Conservation (phyloP, 768 basidiomycete species). For the Mycena kentingensis region DNA sequence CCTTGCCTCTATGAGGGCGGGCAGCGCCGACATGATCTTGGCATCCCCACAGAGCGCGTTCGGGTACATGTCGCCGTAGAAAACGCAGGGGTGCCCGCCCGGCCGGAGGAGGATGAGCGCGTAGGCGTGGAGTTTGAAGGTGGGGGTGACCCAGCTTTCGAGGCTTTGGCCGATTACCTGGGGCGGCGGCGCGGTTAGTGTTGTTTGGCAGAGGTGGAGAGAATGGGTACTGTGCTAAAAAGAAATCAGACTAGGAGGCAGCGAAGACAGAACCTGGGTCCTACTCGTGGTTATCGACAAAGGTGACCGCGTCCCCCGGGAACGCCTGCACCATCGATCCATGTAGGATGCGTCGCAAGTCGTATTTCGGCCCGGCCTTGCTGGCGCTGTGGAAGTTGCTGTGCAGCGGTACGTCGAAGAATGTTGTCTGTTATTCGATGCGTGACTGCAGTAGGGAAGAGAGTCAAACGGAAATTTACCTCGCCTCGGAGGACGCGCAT, state of each 20-base stretch:
- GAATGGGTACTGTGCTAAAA: slow-evolving; percentile 69
- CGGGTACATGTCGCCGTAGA: slow-evolving; percentile 82
- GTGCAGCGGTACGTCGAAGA: slow-evolving; percentile 92
- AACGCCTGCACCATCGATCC: slow-evolving; percentile 65
- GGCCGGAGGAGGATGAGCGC: slow-evolving; percentile 73
- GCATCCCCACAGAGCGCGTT: slow-evolving; percentile 68
- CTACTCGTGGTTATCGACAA: slow-evolving; percentile 90
- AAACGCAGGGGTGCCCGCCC: slow-evolving; percentile 83
- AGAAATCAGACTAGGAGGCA: slow-evolving; percentile 8
- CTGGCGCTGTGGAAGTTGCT: slow-evolving; percentile 81
- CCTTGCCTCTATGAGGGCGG: slow-evolving; percentile 59
- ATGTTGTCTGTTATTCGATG: slow-evolving; percentile 63
- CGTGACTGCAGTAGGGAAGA: slow-evolving; percentile 4
- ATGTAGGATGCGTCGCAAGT: slow-evolving; percentile 74
- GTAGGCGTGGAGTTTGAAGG: slow-evolving; percentile 83
- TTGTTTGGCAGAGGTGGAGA: no score
- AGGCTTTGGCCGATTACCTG: slow-evolving; percentile 68
- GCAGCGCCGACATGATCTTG: slow-evolving; percentile 51
- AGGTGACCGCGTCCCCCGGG: slow-evolving; percentile 84
- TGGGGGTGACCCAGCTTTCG: slow-evolving; percentile 77
- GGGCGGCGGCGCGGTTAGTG: neutral
- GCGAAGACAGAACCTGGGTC: slow-evolving; percentile 28
- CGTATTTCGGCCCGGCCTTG: slow-evolving; percentile 63
- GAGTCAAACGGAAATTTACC: slow-evolving; percentile 37
- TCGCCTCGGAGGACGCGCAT: slow-evolving; percentile 66